A percentile compares a stretch with the other conserved stretches of the same genome.
phyloP scores from a whole-genome alignment of 441 rosid species.

The Corymbia calophylla region DNA sequence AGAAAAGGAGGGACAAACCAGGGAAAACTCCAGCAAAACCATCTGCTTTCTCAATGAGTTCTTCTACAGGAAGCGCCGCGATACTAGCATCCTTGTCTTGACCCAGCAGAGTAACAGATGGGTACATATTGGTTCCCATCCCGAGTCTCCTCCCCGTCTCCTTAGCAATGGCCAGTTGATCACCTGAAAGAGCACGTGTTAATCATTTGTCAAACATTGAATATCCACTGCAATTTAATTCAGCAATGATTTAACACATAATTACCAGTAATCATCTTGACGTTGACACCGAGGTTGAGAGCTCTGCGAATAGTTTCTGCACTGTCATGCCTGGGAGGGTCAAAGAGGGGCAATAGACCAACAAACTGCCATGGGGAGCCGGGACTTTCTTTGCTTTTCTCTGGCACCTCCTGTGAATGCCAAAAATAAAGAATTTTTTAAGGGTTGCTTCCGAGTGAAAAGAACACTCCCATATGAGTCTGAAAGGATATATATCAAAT shows the following conservation, averaged over 20 bases:
- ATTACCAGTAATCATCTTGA: slow-evolving; percentile 16
- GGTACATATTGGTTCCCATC: slow-evolving; percentile 17
- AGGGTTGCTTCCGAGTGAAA: not conserved
- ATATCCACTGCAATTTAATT: not conserved
- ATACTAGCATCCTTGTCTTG: slow-evolving; percentile 13
- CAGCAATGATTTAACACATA: not conserved
- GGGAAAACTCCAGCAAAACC: slow-evolving; percentile 17
- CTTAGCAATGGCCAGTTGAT: slow-evolving; percentile 19
- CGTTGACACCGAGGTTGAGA: slow-evolving; percentile 13
- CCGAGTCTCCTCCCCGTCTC: slow-evolving; percentile 18
- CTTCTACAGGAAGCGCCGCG: slow-evolving; percentile 9
- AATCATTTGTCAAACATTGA: not conserved
- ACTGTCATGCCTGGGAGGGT: slow-evolving; percentile 16
- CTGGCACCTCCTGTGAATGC: slow-evolving; percentile 9
- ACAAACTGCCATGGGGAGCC: slow-evolving; percentile 14
- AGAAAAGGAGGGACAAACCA: not conserved
- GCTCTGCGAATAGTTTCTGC: slow-evolving; percentile 18
- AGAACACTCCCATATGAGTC: not conserved
- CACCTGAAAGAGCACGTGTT: not conserved
- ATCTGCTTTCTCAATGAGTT: slow-evolving; percentile 17
- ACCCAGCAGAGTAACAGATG: slow-evolving; percentile 12
- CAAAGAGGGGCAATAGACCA: slow-evolving; percentile 13
- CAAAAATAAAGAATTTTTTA: not conserved
- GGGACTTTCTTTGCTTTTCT: slow-evolving; percentile 6
- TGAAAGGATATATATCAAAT: not conserved